These are phyloP conservation scores for Ceratocystis cubensis DNA, from an alignment of 2,329 filamentous ascomycete genomes.

Conservation along the genomic window DNA sequence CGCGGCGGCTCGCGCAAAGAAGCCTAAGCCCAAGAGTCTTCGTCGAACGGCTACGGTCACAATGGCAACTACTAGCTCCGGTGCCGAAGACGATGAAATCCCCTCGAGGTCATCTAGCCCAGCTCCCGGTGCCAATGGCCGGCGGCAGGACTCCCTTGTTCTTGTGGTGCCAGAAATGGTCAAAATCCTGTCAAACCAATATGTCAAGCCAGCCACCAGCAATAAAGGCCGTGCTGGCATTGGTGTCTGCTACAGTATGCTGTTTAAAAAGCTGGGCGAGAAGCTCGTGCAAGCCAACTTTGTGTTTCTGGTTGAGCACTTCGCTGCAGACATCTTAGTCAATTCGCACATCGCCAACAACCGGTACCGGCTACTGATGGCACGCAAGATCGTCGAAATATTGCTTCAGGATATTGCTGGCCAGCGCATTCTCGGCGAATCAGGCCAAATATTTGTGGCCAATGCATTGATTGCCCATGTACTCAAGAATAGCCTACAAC, in stretches of 20 bases:
- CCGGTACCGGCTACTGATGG: slow-evolving; percentile 74
- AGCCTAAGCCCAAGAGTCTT: slow-evolving; percentile 43
- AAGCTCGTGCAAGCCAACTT: slow-evolving; percentile 76
- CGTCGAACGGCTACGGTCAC: slow-evolving; percentile 44
- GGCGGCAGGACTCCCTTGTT: slow-evolving; percentile 58
- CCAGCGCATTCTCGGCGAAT: slow-evolving; percentile 71
- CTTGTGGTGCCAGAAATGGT: slow-evolving; percentile 69
- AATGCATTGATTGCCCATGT: slow-evolving; percentile 74
- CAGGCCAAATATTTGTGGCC: slow-evolving; percentile 72
- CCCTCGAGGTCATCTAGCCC: slow-evolving; percentile 59
- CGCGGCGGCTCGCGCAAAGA: slow-evolving; percentile 43
- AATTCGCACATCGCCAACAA: slow-evolving; percentile 66
- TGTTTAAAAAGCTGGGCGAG: slow-evolving; percentile 67
- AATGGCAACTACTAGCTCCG: slow-evolving; percentile 29
- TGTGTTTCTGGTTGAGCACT: slow-evolving; percentile 62
- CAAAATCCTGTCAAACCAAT: slow-evolving; percentile 66
- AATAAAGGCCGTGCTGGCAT: slow-evolving; percentile 74
- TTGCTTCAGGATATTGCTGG: slow-evolving; percentile 77
- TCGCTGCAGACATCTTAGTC: slow-evolving; percentile 69
- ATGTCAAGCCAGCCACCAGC: slow-evolving; percentile 62
- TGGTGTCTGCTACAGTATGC: slow-evolving; percentile 72
- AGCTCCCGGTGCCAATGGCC: slow-evolving; percentile 41
- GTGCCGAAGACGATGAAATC: slow-evolving; percentile 61
- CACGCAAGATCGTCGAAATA: slow-evolving; percentile 70
- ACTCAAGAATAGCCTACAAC: slow-evolving; percentile 88